Base-by-base conservation (phyloP, 1,139 yeast species). In the Pneumocystis wakefieldiae region DNA sequence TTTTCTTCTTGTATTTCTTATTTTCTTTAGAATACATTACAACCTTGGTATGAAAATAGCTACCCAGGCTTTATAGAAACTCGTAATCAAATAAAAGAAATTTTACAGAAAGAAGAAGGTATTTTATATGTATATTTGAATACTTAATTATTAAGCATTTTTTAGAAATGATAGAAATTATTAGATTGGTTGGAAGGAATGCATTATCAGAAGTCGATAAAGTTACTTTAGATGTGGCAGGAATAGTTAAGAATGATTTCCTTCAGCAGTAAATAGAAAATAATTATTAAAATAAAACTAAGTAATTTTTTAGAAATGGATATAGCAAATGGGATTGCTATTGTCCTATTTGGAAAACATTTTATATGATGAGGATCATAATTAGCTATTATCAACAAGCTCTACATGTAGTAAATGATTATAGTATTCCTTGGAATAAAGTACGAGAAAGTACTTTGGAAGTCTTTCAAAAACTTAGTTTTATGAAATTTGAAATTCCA, bases 271-370 rank as follows among this genome's bases (percentile, higher is more conserved):
- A 19, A n/a, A 12, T 39, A 19, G 12, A 19, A n/a, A 36, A 8
- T 15, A 48, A 24, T 48, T 48, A 10, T 24, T 48, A 24, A n/a
- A 48, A 48, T 8, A 24, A 48, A 48, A 24, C 55, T 48, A 48
- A 36, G 12, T 37, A 19, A 19, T 3, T 7, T 29, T 36, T 36
- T 42, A 37, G 42, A 19, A 92, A 92, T 76, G 99, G 99, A 78
- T 92, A 94, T 78, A 92, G 97, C 59, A 80, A 95, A 63, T 92
- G 94, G 75, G 99, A 92, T 78, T 96, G 95, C 62, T 92, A 90
- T 86, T 92, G 99, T 79, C 99, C 99, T 70, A 87, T 92, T 73
- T 92, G 98, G 98, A 92, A 92, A 81, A 92, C 99, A 65, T 86
- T 83, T 71, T 95, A 89, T 75, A 92, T 92, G 98, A 90, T 92